Percentiles rank a stretch among this genome's conserved stretches.
These are phyloP conservation scores for Solanum acaule DNA, from an alignment of 257 asterid genomes.

Conservation along the genomic window DNA sequence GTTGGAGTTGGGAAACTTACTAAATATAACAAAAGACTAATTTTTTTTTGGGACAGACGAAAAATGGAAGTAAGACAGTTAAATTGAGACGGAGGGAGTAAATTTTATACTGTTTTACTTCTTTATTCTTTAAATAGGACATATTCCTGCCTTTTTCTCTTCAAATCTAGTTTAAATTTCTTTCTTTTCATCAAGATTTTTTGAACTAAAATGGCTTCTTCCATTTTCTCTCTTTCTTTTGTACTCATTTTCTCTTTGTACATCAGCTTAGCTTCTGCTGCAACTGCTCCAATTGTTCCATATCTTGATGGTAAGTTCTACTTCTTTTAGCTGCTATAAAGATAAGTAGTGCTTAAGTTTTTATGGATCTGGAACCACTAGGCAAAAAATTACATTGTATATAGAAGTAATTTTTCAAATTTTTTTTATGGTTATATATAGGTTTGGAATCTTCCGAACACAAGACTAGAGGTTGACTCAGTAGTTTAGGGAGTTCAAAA, in stretches of 20 bases:
- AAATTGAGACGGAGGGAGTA: background rate
- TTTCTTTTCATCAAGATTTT: background rate
- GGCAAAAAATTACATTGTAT: background rate
- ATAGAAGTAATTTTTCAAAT: too few relatives aligned
- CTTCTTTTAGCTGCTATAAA: background rate
- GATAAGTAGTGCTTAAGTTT: background rate
- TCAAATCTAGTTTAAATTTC: background rate
- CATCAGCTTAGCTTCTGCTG: slow-evolving; percentile 24
- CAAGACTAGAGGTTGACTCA: background rate
- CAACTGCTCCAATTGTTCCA: background rate
- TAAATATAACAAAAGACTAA: background rate
- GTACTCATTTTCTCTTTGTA: slow-evolving; percentile 15
- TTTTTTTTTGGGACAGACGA: background rate
- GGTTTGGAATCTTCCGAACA: background rate
- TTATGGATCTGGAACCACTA: background rate
- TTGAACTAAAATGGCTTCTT: slow-evolving; percentile 21
- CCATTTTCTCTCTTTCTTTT: slow-evolving; percentile 19
- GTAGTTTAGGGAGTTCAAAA: background rate
- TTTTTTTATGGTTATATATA: background rate
- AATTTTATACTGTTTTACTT: background rate
- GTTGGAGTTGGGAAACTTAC: background rate
- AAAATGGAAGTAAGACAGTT: background rate
- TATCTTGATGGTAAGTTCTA: slow-evolving; percentile 41
- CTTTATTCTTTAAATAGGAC: background rate
- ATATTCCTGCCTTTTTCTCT: background rate